phyloP scores from a whole-genome alignment of 2,329 filamentous ascomycete genomes.

The Chaetothyriales sp. region DNA sequence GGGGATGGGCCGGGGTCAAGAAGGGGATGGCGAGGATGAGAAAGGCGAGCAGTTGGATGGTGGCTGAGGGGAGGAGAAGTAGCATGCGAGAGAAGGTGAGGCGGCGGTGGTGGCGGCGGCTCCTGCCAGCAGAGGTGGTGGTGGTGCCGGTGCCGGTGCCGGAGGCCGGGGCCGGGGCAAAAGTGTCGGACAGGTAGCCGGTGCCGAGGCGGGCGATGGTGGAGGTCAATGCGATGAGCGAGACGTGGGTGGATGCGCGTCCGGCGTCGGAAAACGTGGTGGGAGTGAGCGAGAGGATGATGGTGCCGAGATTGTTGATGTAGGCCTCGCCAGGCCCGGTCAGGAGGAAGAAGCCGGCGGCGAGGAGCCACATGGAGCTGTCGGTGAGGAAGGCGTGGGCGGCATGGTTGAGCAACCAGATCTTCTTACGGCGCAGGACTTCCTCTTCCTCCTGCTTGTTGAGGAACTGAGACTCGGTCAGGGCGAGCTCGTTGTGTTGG shows the following conservation, averaged over 20 bases:
- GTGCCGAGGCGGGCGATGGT: constrained; percentile 83
- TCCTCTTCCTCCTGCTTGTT: constrained; percentile 36
- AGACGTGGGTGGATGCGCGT: constrained; percentile 69
- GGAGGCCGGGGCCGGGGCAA: constrained; percentile 44
- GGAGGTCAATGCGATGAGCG: constrained; percentile 76
- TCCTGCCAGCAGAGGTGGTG: constrained; percentile 53
- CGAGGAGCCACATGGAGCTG: constrained; percentile 90
- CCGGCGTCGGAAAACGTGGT: constrained; percentile 43
- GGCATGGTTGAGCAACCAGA: constrained; percentile 80
- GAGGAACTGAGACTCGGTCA: constrained; percentile 23
- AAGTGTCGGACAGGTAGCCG: constrained; percentile 72
- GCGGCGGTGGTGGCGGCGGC: constrained; percentile 57
- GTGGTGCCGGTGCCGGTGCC: constrained; percentile 19
- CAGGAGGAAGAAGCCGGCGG: constrained; percentile 78
- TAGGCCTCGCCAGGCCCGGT: constrained; percentile 94
- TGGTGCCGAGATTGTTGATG: constrained; percentile 90
- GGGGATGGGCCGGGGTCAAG: constrained; percentile 59
- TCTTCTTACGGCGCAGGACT: constrained; percentile 57
- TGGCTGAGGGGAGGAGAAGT: constrained; percentile 62
- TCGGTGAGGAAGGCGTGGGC: constrained; percentile 73
- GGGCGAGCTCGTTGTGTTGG: constrained; percentile 34
- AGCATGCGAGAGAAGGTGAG: constrained; percentile 54
- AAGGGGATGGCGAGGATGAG: constrained; percentile 60
- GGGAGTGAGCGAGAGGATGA: constrained; percentile 70
- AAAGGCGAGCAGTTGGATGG: constrained; percentile 61